Percentiles rank a stretch among this genome's conserved stretches.
Evolutionary conservation across 2,329 filamentous ascomycete genomes (phyloP).

Genomic region (Chrysoporthe austroafricana): DNA sequence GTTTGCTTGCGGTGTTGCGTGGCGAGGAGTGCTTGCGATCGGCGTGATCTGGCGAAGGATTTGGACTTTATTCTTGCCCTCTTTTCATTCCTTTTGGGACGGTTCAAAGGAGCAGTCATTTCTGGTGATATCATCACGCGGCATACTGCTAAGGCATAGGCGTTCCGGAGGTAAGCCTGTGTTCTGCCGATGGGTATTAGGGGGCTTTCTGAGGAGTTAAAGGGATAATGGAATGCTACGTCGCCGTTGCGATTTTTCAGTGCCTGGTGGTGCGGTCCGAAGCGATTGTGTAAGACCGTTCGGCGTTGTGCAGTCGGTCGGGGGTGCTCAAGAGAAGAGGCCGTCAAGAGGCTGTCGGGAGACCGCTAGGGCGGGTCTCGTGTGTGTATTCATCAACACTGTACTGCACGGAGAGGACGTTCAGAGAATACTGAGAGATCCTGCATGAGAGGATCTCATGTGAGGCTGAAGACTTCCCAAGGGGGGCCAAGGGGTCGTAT

Average conservation of each 20-base stretch:
- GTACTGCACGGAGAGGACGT: background rate
- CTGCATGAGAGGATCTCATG: background rate
- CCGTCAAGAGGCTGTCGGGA: background rate
- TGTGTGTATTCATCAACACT: background rate
- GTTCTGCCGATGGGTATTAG: slow-evolving; percentile 6
- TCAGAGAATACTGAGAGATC: background rate
- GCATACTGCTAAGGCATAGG: slow-evolving; percentile 30
- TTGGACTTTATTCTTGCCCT: background rate
- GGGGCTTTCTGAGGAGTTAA: background rate
- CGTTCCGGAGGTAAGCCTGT: slow-evolving; percentile 20
- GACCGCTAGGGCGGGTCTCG: background rate
- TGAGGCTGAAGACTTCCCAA: background rate
- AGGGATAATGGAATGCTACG: slow-evolving; percentile 1
- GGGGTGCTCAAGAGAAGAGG: background rate
- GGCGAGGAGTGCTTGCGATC: slow-evolving; percentile 1
- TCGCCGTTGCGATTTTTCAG: background rate
- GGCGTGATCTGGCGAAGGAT: background rate
- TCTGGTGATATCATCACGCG: slow-evolving; percentile 10
- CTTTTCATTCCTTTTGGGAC: background rate
- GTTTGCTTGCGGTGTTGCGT: background rate
- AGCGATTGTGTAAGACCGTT: background rate
- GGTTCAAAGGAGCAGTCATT: slow-evolving; percentile 1
- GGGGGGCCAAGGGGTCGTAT: background rate
- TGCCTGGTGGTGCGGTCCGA: background rate
- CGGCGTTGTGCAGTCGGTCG: background rate